A percentile compares a stretch with the other conserved stretches of the same genome.
phyloP scores from a whole-genome alignment of 306 rosid genomes.

The Cucumis melo region DNA sequence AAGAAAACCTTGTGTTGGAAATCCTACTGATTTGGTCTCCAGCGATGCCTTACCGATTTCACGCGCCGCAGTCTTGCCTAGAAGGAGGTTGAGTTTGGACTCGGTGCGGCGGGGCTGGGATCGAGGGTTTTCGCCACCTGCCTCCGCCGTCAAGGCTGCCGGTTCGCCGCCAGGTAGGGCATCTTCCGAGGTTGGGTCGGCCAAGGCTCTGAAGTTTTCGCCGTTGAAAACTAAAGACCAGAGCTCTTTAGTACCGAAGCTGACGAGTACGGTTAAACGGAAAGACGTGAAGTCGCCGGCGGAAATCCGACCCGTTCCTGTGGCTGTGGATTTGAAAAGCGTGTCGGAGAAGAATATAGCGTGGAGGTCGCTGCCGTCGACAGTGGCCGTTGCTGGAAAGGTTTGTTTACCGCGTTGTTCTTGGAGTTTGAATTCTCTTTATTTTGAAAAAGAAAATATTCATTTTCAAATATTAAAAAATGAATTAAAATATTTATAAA shows the following conservation, averaged over 20 bases:
- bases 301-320: constrained; percentile 25
- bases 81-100: constrained; percentile 63
- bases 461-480: no score
- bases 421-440: not conserved
- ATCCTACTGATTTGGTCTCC: constrained; percentile 43
- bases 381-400: constrained; percentile 44
- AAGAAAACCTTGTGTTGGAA: constrained; percentile 42
- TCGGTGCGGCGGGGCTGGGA: constrained; percentile 53
- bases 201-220: constrained; percentile 18
- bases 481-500: no score
- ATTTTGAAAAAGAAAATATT: no score
- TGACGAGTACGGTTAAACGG: constrained; percentile 3
- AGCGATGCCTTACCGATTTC: constrained; percentile 19
- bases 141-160: constrained; percentile 2
- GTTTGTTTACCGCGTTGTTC: not conserved
- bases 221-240: constrained; percentile 38
- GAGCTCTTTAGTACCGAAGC: constrained; percentile 20
- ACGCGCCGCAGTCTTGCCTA: not conserved
- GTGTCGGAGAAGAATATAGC: constrained; percentile 20
- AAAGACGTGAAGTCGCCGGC: constrained; percentile 16
- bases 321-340: constrained; percentile 31
- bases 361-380: constrained; percentile 39
- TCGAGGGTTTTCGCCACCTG: constrained; percentile 7
- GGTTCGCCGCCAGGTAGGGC: constrained; percentile 22
- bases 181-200: constrained; percentile 21